Evolutionary conservation across 2,329 filamentous ascomycete genomes (phyloP).

Genomic region (Rutstroemia sp.): DNA sequence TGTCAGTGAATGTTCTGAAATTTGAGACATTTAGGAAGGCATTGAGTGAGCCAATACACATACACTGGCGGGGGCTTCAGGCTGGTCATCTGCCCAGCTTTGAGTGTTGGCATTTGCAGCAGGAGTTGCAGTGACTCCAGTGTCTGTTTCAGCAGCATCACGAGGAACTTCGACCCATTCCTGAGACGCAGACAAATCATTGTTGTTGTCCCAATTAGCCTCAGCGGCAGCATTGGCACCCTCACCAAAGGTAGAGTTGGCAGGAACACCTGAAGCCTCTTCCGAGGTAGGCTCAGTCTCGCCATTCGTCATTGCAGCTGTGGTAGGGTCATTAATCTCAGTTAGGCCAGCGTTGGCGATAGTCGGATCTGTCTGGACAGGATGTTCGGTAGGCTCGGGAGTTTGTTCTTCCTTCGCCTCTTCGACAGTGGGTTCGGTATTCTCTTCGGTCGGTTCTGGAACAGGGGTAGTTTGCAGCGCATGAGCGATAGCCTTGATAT

Average conservation of each 20-base stretch:
- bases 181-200: conserved; percentile 29
- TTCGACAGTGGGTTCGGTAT: conserved; percentile 29
- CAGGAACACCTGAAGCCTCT: conserved; percentile 33
- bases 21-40: not conserved
- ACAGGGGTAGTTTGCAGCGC: conserved; percentile 43
- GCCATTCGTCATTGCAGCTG: conserved; percentile 36
- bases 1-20: not conserved
- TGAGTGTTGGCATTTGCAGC: conserved; percentile 48
- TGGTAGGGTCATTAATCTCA: conserved; percentile 50
- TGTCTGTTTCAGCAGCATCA: conserved; percentile 68
- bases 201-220: conserved; percentile 53
- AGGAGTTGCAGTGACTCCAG: conserved; percentile 50
- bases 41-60: conserved; percentile 23
- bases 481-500: conserved; percentile 48
- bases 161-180: conserved; percentile 56
- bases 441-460: conserved; percentile 24
- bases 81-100: conserved; percentile 79
- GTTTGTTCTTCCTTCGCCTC: conserved; percentile 15
- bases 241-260: conserved; percentile 45
- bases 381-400: conserved; percentile 30
- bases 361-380: conserved; percentile 54
- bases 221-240: conserved; percentile 54
- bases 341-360: conserved; percentile 59
- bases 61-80: conserved; percentile 43
- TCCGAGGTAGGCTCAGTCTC: conserved; percentile 33